Percentiles rank a stretch among this genome's conserved stretches.
Evolutionary conservation across 352 stramenopile genomes (phyloP).

Genomic region (Globisporangium radiosum): DNA sequence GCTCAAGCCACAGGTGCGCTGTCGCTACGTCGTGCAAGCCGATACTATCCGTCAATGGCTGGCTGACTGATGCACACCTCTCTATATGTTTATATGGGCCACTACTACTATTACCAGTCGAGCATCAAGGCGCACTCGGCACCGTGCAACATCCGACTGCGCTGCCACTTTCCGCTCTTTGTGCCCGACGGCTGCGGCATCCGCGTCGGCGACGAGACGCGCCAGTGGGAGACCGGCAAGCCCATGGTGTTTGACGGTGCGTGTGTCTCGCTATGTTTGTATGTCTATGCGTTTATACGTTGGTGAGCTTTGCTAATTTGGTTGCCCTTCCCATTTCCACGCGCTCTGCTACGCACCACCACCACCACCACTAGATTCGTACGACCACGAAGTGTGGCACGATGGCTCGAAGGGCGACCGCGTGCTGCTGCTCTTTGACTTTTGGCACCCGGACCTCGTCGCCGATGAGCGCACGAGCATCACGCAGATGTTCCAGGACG

Average conservation of each 20-base stretch:
- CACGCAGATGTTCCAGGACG: conserved; percentile 64
- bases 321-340: too few species aligned
- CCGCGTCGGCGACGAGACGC: conserved; percentile 82
- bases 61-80: neutral
- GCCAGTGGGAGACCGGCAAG: conserved; percentile 75
- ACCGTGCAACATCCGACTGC: conserved; percentile 94
- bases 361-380: conserved; percentile 35
- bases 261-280: neutral
- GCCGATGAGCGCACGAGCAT: conserved; percentile 50
- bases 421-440: conserved; percentile 84
- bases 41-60: neutral
- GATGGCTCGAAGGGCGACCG: conserved; percentile 52
- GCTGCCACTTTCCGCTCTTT: conserved; percentile 92
- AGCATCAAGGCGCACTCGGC: conserved; percentile 91
- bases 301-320: neutral
- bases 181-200: conserved; percentile 89
- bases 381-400: conserved; percentile 82
- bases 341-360: too few species aligned
- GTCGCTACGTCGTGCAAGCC: neutral
- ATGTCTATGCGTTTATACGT: too few species aligned
- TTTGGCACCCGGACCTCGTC: conserved; percentile 68
- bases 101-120: conserved; percentile 20
- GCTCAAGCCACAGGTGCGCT: conserved; percentile 74
- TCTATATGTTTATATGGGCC: neutral
- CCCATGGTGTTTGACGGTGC: conserved; percentile 78